Evolutionary conservation across 2,329 filamentous ascomycete genomes (phyloP), one percentile per base, ranked within the genome.

Genomic region (Fusarium sp.): DNA sequence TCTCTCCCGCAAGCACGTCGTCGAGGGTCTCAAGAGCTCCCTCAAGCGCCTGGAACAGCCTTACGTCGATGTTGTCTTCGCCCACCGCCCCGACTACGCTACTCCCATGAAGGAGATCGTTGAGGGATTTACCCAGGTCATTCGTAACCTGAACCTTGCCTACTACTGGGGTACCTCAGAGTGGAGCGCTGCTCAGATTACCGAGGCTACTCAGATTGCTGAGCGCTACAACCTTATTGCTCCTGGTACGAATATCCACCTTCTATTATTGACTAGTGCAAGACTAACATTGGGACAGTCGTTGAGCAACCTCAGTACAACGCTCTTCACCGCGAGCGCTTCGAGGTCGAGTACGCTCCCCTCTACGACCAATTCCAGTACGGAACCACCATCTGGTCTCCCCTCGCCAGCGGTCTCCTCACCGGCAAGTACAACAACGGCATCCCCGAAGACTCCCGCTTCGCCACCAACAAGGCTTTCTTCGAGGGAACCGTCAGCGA

Each of bases 251-350:
- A 11, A 1, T 0, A 1, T 0, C 2, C 7, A 2, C 1, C 10
- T 10, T 6, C 40, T 20, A 0, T 37, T 37, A 3, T 16, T 4
- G 7, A 22, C 41, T 6, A 0, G 1, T 16, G 16, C 1, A 0
- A 10, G 44, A 3, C 47, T 66, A 1, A 66, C 4, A 1, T 1
- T 11, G 1, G 6, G n/a, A 2, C 1, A 66, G 76, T 90, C 4
- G 87, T 90, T 71, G 90, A 92, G 78, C 90, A 92, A 79, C 89
- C 90, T 1, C 82, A 87, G 70, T 92, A 92, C 81, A 91, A 91
- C 79, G 83, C 91, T 70, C 81, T 91, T 10, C 79, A 81, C 40
- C 85, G 90, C 32, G 81, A 87, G 68, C 87, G 87, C 67, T 88
- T 92, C 16, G 90, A 92, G 79, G 83, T 82, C 51, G 88, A 91